Evolutionary conservation across 2,329 filamentous ascomycete genomes (phyloP), one percentile per base, ranked within the genome.

Genomic region (Boeremia exigua): DNA sequence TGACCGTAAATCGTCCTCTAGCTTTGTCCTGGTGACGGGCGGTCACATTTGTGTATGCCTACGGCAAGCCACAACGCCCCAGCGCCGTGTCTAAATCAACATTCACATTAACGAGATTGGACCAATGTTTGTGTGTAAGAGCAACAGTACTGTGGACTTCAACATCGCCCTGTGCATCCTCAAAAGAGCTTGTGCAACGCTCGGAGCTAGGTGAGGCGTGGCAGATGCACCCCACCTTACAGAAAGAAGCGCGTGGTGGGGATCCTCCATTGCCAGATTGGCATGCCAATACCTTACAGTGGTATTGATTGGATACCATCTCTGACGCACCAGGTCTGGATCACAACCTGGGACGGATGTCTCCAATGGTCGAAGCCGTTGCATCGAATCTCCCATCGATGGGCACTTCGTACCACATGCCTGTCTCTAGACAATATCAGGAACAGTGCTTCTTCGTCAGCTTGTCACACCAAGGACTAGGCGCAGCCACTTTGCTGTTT

Each of bases 221-320:
- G 43, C 48, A 63, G 57, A 44, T 60, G 47, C 57, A 48, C 58
- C 50, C 56, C 48, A 58, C 58, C 42, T 61, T 48, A 49, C 40
- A 32, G 40, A 7, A 23, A 49, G 42, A 42, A 50, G 46, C 54
- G 58, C 58, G 60, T 61, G 58, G 46, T 38, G 49, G 48, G 62
- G 59, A 56, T 48, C 45, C 54, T 56, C 33, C 46, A 47, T 40
- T 33, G 45, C 53, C 38, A 51, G 54, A 55, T 53, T 49, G 50
- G 56, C 38, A 56, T 46, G 47, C 40, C 59, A 63, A 62, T 61
- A 62, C 56, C 19, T 38, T 25, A 30, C 27, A 17, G 15, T 6
- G 4, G 17, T 15, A 34, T 30, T 64, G 60, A 72, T 73, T 73
- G 65, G 70, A 15, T 47, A 38, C 34, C 36, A 17, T 43, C 25